Evolutionary conservation across 192 early-diverging fungal species (phyloP).

Genomic region (Gryganskiella cystojenkinii): DNA sequence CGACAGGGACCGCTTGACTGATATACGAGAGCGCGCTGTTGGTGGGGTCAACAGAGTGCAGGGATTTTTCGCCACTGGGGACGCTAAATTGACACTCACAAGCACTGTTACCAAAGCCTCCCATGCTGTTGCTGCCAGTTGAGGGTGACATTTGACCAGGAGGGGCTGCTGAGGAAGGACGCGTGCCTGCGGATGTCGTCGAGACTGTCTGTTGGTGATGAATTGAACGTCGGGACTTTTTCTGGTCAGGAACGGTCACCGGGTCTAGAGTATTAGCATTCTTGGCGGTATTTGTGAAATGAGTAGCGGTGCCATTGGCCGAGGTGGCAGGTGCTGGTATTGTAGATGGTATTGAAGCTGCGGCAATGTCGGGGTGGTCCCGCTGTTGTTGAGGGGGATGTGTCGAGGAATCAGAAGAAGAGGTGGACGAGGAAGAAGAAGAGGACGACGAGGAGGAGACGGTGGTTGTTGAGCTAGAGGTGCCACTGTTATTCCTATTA

Average conservation of each 20-base stretch:
- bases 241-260: conserved; percentile 21
- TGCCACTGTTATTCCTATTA: not conserved
- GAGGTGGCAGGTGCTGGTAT: conserved; percentile 1
- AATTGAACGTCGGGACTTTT: conserved; percentile 30
- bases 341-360: not conserved
- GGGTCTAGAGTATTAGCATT: too few relatives aligned
- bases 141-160: conserved; percentile 18
- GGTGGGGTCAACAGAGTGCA: conserved; percentile 46
- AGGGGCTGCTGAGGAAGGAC: conserved; percentile 17
- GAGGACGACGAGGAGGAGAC: not conserved
- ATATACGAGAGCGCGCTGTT: conserved; percentile 44
- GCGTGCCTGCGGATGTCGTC: not conserved
- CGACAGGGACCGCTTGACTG: conserved; percentile 43
- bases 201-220: conserved; percentile 5
- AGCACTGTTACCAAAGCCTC: not conserved
- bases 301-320: not conserved
- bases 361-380: not conserved
- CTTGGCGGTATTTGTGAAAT: not conserved
- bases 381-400: conserved; percentile 6
- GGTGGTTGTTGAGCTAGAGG: conserved; percentile 1
- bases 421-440: too few relatives aligned
- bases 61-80: conserved; percentile 40
- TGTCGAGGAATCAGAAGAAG: conserved; percentile 7
- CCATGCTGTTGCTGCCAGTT: not conserved
- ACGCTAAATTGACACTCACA: conserved; percentile 53